Evolutionary conservation across 2,329 filamentous ascomycete genomes (phyloP), one percentile per base, ranked within the genome.

Genomic region (Verticillium klebahnii): DNA sequence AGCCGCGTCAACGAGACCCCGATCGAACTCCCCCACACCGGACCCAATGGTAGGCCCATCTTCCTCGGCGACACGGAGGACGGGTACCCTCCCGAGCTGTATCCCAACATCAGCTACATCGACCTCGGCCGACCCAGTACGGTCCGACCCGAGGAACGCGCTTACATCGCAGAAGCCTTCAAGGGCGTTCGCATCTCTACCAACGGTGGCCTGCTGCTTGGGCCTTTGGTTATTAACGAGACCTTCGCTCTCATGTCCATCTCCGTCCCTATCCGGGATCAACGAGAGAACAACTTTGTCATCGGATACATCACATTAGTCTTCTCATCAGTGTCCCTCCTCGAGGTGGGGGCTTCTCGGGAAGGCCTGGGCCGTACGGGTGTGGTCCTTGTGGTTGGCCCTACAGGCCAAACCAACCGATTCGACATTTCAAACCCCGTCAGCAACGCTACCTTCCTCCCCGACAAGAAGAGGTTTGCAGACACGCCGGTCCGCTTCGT

Each of bases 291-390:
- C 52, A 77, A 77, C 3, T 87, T 89, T 64, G 84, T 94, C 1
- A 80, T 97, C 5, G 93, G 92, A 1, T 97, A 92, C 78, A 84
- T 97, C 78, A 96, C 92, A 1, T 78, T 94, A 2, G 80, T 96
- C n/a, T 83, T 90, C 61, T 85, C 90, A 61, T 89, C 89, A 1
- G 77, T 78, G 4, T 81, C 89, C 1, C 78, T 95, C 3, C 77
- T 87, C n/a, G 74, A 81, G 55, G 82, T 92, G 1, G 77, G 88
- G 31, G 74, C 77, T 19, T 89, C 89, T 1, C 76, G 80, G 2
- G 90, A 93, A 72, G 92, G 91, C 1, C 71, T 96, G 9, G 90
- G 87, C 29, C 72, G 81, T 0, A 91, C 87, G 0, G 92, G 92
- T 6, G 76, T 88, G 17, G 86, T 90, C 1, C 77, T 96, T 29